A percentile compares a stretch with the other conserved stretches of the same genome.
Conservation (phyloP, 83 land plant species). For the Diphasiastrum complanatum region DNA sequence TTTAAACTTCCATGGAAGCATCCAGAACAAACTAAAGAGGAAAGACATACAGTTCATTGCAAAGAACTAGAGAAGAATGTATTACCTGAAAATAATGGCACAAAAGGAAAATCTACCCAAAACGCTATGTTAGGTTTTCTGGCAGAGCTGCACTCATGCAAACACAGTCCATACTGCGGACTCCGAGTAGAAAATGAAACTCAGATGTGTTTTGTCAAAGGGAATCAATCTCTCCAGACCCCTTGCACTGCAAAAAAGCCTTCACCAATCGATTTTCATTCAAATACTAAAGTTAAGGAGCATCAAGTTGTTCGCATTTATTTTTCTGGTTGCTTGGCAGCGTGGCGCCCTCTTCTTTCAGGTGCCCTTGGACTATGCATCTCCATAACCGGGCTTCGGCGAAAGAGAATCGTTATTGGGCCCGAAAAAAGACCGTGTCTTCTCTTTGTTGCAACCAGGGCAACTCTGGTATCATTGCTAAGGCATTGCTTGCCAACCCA, state of each 20-base stretch:
- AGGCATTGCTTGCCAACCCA: not conserved
- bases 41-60: not conserved
- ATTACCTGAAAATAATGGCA: constrained; percentile 4
- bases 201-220: not conserved
- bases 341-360: constrained; percentile 38
- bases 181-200: not conserved
- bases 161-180: constrained; percentile 16
- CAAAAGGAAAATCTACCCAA: not conserved
- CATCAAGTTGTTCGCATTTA: constrained; percentile 31
- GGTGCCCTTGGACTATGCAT: constrained; percentile 35
- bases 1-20: constrained; percentile 16
- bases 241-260: too few species aligned
- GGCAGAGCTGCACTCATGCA: constrained; percentile 20
- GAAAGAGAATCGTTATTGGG: constrained; percentile 41
- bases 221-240: not conserved
- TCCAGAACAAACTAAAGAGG: not conserved
- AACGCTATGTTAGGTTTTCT: constrained; percentile 25
- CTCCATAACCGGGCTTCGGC: constrained; percentile 31
- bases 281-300: too few species aligned
- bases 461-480: constrained; percentile 17
- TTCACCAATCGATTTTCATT: too few species aligned
- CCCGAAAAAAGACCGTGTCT: constrained; percentile 17
- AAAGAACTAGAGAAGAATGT: not conserved
- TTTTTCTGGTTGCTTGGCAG: constrained; percentile 32
- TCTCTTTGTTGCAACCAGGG: constrained; percentile 38